Conservation (phyloP, 2,329 filamentous ascomycete genomes). For the Stenocarpella maydis region DNA sequence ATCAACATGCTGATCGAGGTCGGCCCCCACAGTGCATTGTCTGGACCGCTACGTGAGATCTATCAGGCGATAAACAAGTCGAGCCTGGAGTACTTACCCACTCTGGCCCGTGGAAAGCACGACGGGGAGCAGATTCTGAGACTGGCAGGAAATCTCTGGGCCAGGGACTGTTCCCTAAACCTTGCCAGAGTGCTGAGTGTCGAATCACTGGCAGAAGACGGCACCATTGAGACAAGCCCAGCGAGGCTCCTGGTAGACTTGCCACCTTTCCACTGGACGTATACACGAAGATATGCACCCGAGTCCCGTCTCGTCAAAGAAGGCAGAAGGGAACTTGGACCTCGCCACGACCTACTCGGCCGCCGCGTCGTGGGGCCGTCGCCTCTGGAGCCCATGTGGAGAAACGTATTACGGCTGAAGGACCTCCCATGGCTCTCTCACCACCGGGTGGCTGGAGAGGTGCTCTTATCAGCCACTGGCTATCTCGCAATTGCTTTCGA, state of each 20-base stretch:
- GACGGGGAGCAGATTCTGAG: neutral
- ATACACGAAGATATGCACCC: conserved; percentile 36
- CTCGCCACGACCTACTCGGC: conserved; percentile 40
- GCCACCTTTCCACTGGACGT: conserved; percentile 33
- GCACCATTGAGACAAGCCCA: too few relatives aligned
- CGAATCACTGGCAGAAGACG: too few relatives aligned
- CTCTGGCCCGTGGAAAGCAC: neutral
- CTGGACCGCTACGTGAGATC: neutral
- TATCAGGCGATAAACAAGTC: neutral
- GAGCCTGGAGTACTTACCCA: neutral
- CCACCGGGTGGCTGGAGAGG: conserved; percentile 41
- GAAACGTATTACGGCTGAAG: conserved; percentile 30
- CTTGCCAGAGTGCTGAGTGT: too few relatives aligned
- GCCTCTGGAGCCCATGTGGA: conserved; percentile 29
- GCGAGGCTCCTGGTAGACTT: conserved; percentile 43
- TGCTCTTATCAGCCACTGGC: conserved; percentile 38
- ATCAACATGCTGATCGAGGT: neutral
- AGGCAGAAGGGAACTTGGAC: conserved; percentile 39
- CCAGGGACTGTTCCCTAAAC: neutral
- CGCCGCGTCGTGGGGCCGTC: conserved; percentile 26
- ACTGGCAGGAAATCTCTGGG: neutral
- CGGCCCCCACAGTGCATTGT: neutral
- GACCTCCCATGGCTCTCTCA: conserved; percentile 45
- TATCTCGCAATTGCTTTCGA: conserved; percentile 33
- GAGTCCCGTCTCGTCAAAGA: conserved; percentile 44